Base-by-base conservation (phyloP, 176 grass and related monocot species). In the Olyra latifolia region DNA sequence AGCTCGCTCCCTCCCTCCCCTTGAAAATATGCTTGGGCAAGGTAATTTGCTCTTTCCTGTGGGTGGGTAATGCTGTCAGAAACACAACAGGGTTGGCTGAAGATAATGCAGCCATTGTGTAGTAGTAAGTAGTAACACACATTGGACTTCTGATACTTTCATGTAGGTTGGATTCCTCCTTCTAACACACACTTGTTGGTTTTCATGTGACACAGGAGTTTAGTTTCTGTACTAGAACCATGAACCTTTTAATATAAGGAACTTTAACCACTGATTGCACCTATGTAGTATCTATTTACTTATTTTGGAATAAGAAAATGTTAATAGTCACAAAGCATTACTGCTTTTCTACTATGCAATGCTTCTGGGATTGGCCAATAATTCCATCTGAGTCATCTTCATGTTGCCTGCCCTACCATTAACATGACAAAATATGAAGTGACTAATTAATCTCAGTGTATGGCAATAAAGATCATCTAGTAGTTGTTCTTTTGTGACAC, bases 261-360 rank as follows among this genome's bases (percentile, higher is more conserved):
- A 22, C 73, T 8, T 76, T 62, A 53, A 61, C 43, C 2, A 62
- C 46, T 85, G 32, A 25, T 85, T 65, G 66, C 29, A 62, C 30
- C 44, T 53, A 42, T 27, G 45, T 40, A 42, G 3, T n/a, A 68
- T 76, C 40, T 56, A 52, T 38, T 69, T 61, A 30, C 40, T 6
- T 40, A 12, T 68, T 52, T 23, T 68, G 25, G 23, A 82, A 62
- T 61, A 62, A 16, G 11, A 29, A 69, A 52, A 3, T 76, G 52
- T 19, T 27, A 44, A 46, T 41, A 28, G 58, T 57, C 16, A 27
- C 25, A 53, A 32, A 56, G 58, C 39, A 58, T 30, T 1, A 35
- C 39, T 71, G 38, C 25, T 72, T 45, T 70, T 57, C 11, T 71
- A 35, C 7, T 81, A 59, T 11, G 43, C 66, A 59, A 46, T 35